Evolutionary conservation across 1,284 basidiomycete species (phyloP), one percentile per base, ranked within the genome.

Genomic region (Earliella scabrosa): DNA sequence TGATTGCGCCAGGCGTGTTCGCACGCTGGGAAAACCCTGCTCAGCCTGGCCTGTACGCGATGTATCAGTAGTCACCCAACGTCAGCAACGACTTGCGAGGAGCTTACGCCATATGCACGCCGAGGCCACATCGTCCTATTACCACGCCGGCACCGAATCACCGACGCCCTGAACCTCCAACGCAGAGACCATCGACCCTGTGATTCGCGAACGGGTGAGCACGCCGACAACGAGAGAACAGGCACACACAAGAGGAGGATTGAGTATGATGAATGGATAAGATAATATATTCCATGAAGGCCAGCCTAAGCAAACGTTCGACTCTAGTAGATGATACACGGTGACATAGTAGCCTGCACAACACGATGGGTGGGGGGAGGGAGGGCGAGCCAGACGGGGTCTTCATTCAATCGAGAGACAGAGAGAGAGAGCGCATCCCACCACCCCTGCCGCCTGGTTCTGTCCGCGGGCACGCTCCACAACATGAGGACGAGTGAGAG

Each of bases 261-360:
- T 9, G 4, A 41, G 3, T 41, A 8, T 20, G 39, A 41, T 41
- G 39, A 41, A 24, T 24, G 46, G 65, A 65, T 66, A 65, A 65
- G 55, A 67, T 67, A 64, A 61, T 63, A 54, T 62, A 67, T 67
- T 67, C 64, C 64, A 49, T 60, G 54, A 50, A 67, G 60, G 59
- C 63, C 64, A 59, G 59, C 65, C 60, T 64, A 59, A 64, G 62
- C 62, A 67, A 59, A 61, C 57, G 56, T 43, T 56, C 56, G 50
- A 60, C 61, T 62, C 66, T 65, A 67, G 62, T 63, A 63, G 55
- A 67, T 64, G 64, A 64, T 66, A 67, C 66, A 62, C 29, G 29
- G 29, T 31, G 29, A 31, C 60, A 64, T 60, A 56, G 58, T 64
- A 64, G 59, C 61, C 63, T 60, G 62, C 62, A 61, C 61, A 63